Base-by-base conservation (phyloP, 129 eudicot genomes). In the Calendula officinalis region DNA sequence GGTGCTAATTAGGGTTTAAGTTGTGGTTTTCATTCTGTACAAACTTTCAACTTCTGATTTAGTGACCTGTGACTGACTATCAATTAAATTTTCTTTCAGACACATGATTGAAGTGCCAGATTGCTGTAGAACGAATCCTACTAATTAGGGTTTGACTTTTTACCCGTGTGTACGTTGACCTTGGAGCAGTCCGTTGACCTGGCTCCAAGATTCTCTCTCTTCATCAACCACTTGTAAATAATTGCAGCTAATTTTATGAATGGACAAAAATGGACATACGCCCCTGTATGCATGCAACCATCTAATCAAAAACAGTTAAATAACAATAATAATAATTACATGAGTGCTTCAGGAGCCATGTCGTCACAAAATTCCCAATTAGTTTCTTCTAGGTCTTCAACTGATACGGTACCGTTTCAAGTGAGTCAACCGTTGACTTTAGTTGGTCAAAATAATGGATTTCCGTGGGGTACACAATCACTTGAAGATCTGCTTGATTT, bases 391-490 rank as follows among this genome's bases (percentile, higher is more conserved):
- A 72, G 78, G 78, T 60, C 86, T 35, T 43, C 74, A 6, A 51
- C 64, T 17, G 80, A 58, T 27, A 60, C 65, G n/a, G 65, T 43
- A 3, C 66, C 83, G 43, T 80, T 80, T 11, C 81, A 45, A 57
- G 55, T 79, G 47, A 67, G 49, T 72, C 84, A 67, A 30, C 32
- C 80, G 16, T 16, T 49, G 22, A 46, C 60, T 14, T 44, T 84
- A 39, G 58, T 71, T 48, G 59, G 69, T 62, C 87, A 75, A 30
- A 74, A 68, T 48, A 68, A 80, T 52, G 75, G 44, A 51, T 17
- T 75, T 8, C 48, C 86, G 0, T 89, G 95, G 97, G 76, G 70
- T 75, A 56, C 76, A 15, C 86, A 83, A 55, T 68, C 79, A 11
- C 16, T 82, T 53, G 82, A 82, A 56, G 75, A 74, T 64, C 75